Evolutionary conservation across 2,329 filamentous ascomycete species (phyloP), one percentile per base, ranked within the genome.

Genomic region (Aspergillus brunneoviolaceus): DNA sequence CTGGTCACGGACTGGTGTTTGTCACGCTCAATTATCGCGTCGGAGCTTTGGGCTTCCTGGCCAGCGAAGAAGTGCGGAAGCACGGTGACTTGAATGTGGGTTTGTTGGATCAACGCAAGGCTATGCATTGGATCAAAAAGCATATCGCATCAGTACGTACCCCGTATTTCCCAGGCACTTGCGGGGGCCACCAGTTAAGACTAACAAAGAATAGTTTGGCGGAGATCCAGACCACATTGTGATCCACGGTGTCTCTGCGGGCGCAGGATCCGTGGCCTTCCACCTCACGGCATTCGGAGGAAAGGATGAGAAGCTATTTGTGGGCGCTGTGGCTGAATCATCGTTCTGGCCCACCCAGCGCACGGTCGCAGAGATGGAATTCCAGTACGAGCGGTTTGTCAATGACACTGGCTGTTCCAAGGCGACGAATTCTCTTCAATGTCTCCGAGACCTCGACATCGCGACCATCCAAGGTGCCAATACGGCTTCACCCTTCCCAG

Each of bases 1-100:
- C 83, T 21, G 79, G 81, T 14, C 74, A 82, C 54, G 78, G 82
- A 45, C 86, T 91, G 29, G 75, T 92, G 0, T 84, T 91, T 0
- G 87, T 92, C 2, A 87, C 82, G 12, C 82, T 90, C 74, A 92
- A 91, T 73, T 92, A 92, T 70, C 81, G 87, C 6, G 83, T 89
- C 6, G 86, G 85, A 0, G 74, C 84, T 0, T 84, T 84, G 65
- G 87, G 87, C 0, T 90, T 89, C 65, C 77, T 90, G 1, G 82
- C 85, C 0, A 82, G 85, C 51, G 80, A 85, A 45, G 76, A 81
- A 31, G 78, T 89, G 10, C 79, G 80, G 42, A 69, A 75, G 5
- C 75, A 85, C 63, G 87, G 87, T 0, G 79, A 82, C 52, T 77
- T 89, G 9, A 90, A 90, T 67, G 84, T 77, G 2, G 88, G 88